Percentiles rank a stretch among this genome's conserved stretches.
These are phyloP conservation scores for Luzula sylvatica DNA, from an alignment of 176 grass and related monocot genomes.

Conservation along the genomic window DNA sequence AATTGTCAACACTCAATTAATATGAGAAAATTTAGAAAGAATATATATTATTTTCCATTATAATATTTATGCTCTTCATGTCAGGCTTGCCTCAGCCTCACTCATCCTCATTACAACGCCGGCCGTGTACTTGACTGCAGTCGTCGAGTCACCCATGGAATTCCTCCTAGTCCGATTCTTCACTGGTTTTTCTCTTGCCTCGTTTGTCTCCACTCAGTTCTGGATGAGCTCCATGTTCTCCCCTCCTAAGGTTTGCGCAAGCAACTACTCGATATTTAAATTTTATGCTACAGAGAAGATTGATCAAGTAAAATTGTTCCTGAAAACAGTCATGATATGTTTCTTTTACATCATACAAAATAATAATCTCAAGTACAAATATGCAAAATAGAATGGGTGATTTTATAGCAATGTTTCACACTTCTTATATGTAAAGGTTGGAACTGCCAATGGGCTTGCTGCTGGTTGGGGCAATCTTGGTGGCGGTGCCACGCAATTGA, in stretches of 20 bases:
- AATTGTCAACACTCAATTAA: no score
- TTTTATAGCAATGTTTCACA: not conserved
- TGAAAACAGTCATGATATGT: no score
- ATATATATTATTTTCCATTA: no score
- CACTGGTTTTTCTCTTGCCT: constrained; percentile 85
- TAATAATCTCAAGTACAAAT: no score
- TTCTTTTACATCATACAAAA: no score
- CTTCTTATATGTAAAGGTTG: constrained; percentile 30
- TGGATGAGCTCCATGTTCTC: constrained; percentile 99
- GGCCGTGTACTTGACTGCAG: constrained; percentile 55
- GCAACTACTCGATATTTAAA: not conserved
- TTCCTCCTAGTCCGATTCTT: constrained; percentile 82
- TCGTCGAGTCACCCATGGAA: constrained; percentile 37
- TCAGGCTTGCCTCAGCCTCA: constrained; percentile 49
- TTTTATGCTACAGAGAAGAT: not conserved
- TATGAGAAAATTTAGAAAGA: no score
- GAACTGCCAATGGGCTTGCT: constrained; percentile 70
- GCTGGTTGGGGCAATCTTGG: constrained; percentile 93
- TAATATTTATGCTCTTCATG: not conserved
- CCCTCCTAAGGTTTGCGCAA: constrained; percentile 23
- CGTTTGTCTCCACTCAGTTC: constrained; percentile 90
- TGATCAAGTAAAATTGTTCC: not conserved
- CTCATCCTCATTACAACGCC: constrained; percentile 82
- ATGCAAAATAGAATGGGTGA: no score
- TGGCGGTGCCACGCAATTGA: constrained; percentile 75